These are phyloP conservation scores for Mycogone perniciosa DNA, from an alignment of 2,329 filamentous ascomycete genomes.

Conservation along the genomic window DNA sequence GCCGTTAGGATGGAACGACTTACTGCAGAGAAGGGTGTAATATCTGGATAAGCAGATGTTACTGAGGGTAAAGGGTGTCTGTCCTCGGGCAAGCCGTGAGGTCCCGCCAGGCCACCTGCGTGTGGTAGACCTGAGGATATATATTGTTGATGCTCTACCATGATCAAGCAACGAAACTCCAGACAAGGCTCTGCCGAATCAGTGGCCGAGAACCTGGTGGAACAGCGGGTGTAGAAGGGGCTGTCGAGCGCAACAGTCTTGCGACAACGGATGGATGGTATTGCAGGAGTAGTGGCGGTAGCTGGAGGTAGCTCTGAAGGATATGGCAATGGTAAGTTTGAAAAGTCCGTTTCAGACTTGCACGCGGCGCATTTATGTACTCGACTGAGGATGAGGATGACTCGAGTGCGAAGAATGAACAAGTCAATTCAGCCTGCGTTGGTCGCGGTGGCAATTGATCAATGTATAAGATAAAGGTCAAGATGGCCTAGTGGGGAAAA, in stretches of 20 bases:
- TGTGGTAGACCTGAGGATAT: constrained; percentile 28
- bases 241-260: too few relatives aligned
- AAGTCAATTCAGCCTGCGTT: constrained; percentile 22
- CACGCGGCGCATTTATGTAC: constrained; percentile 21
- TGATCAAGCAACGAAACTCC: constrained; percentile 20
- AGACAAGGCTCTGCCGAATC: constrained; percentile 1
- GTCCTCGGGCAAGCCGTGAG: constrained; percentile 22
- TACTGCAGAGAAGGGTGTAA: constrained; percentile 28
- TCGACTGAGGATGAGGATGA: constrained; percentile 13
- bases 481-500: constrained; percentile 14
- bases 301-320: not conserved
- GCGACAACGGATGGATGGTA: too few relatives aligned
- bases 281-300: too few relatives aligned
- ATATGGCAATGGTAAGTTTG: not conserved
- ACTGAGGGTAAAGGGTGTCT: constrained; percentile 17
- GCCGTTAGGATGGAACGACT: constrained; percentile 14
- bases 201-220: constrained; percentile 10
- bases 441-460: constrained; percentile 23
- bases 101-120: constrained; percentile 24
- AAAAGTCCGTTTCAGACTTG: constrained; percentile 15
- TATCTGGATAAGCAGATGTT: constrained; percentile 24
- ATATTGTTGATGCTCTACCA: constrained; percentile 32
- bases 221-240: not conserved
- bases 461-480: constrained; percentile 6
- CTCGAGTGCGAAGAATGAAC: constrained; percentile 13